These are phyloP conservation scores for Chiua virens DNA, from an alignment of 768 basidiomycete genomes.

Conservation along the genomic window DNA sequence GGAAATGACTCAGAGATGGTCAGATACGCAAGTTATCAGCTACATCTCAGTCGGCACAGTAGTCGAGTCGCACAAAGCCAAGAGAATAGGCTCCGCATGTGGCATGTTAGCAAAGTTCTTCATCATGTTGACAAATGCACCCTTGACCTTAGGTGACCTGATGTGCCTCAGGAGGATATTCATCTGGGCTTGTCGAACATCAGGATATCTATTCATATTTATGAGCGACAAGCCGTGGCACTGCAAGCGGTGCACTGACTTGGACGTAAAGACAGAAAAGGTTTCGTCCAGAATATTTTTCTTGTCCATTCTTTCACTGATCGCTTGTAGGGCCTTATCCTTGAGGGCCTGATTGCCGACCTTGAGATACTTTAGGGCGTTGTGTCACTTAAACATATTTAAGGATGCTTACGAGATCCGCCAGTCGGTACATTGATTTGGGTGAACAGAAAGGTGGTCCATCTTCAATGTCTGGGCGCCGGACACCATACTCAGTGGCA, in stretches of 20 bases:
- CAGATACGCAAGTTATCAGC: no score
- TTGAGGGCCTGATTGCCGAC: slow-evolving; percentile 18
- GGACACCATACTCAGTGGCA: no score
- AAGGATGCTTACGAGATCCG: slow-evolving; percentile 25
- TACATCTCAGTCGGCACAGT: no score
- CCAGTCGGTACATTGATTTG: slow-evolving; percentile 39
- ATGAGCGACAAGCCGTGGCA: neutral
- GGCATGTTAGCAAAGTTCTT: neutral
- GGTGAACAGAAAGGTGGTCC: slow-evolving; percentile 30
- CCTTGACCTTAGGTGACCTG: neutral
- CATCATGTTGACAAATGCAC: neutral
- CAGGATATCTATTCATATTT: slow-evolving; percentile 4
- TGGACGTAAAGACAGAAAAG: slow-evolving; percentile 28
- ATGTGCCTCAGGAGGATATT: slow-evolving; percentile 1
- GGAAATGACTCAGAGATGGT: no score
- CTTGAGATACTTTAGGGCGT: slow-evolving; percentile 1
- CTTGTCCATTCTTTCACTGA: slow-evolving; percentile 12
- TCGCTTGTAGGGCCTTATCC: slow-evolving; percentile 16
- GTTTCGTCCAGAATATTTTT: slow-evolving; percentile 25
- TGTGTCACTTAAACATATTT: neutral
- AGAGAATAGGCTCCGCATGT: slow-evolving; percentile 2
- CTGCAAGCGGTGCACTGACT: slow-evolving; percentile 5
- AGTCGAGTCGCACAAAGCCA: neutral
- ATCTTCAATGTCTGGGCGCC: neutral
- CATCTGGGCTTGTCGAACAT: slow-evolving; percentile 3